Conservation (phyloP, 2,329 filamentous ascomycete genomes). For the Alternaria atra region DNA sequence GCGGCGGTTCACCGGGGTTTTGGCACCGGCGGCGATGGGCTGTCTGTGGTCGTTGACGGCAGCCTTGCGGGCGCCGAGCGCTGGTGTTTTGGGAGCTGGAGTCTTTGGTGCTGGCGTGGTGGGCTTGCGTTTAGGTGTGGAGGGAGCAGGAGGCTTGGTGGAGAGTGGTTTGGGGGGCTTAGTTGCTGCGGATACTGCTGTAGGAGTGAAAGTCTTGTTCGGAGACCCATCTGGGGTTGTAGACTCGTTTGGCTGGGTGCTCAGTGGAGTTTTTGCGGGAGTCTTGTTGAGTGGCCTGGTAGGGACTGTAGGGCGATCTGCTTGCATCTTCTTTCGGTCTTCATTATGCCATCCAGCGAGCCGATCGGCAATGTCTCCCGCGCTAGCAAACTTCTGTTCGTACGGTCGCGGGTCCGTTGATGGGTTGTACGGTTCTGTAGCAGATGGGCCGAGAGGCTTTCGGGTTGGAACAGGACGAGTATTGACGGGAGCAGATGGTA, state of each 20-base stretch:
- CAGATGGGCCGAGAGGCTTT: background rate
- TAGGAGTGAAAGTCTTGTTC: background rate
- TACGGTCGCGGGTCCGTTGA: slow-evolving; percentile 3
- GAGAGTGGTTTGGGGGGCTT: slow-evolving; percentile 10
- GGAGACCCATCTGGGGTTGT: slow-evolving; percentile 1
- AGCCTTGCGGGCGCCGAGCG: background rate
- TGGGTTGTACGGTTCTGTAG: background rate
- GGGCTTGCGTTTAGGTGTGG: slow-evolving; percentile 4
- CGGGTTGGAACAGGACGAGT: background rate
- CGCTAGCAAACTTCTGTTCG: slow-evolving; percentile 20
- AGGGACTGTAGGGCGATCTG: background rate
- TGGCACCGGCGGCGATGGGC: background rate
- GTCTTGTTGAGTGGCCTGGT: slow-evolving; percentile 8
- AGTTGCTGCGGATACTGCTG: background rate
- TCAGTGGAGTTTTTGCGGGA: background rate
- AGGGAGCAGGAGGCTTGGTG: slow-evolving; percentile 1
- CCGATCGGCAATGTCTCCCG: slow-evolving; percentile 23
- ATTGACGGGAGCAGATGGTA: background rate
- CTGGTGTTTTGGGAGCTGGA: background rate
- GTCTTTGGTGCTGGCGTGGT: background rate
- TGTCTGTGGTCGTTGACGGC: background rate
- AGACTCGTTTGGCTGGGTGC: background rate
- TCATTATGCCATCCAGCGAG: slow-evolving; percentile 27
- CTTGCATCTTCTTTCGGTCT: slow-evolving; percentile 5
- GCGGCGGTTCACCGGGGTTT: background rate